Base-by-base conservation (phyloP, 495 filamentous ascomycete species). In the Aspergillus conjunctus region DNA sequence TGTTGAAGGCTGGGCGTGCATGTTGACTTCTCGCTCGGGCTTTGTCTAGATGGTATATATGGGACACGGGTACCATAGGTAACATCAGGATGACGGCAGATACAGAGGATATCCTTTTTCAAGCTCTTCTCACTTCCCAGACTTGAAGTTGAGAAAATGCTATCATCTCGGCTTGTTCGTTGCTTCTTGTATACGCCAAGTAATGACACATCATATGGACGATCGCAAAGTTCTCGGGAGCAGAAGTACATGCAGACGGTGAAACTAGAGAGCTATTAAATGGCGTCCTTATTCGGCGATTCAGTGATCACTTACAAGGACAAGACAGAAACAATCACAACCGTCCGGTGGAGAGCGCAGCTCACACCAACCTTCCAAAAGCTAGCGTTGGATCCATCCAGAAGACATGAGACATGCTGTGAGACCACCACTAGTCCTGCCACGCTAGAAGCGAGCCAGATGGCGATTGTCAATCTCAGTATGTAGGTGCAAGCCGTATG, bases 391-490 rank as follows among this genome's bases (percentile, higher is more conserved):
- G 58, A 61, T 32, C 65, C 63, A n/a, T 64, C 66, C 15, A 72
- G 66, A 11, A 77, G 68, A 60, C 78, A 80, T 17, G 69, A 67
- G 1, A 69, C 67, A 44, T 79, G 74, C 48, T 76, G 73, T 2
- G 77, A 73, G 14, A 75, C 70, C 14, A 79, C 69, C 3, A 80
- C 71, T n/a, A 79, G 56, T 31, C 78, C 78, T 1, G 77, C 68
- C 2, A 77, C 73, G 41, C 74, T 73, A 3, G 77, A 69, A 18
- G 72, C 74, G 8, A 80, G 63, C 77, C 77, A 80, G 37, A 75
- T 61, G 52, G 75, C 66, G 15, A 76, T 68, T 49, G 71, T 71
- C 17, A 76, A 32, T 15, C 76, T 70, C 10, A 75, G 60, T 6
- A 79, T 62, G 59, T 78, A 76, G 14, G 72, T 77, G 66, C 74